Evolutionary conservation across 345 rosid species (phyloP).

Genomic region (Viola odorata): DNA sequence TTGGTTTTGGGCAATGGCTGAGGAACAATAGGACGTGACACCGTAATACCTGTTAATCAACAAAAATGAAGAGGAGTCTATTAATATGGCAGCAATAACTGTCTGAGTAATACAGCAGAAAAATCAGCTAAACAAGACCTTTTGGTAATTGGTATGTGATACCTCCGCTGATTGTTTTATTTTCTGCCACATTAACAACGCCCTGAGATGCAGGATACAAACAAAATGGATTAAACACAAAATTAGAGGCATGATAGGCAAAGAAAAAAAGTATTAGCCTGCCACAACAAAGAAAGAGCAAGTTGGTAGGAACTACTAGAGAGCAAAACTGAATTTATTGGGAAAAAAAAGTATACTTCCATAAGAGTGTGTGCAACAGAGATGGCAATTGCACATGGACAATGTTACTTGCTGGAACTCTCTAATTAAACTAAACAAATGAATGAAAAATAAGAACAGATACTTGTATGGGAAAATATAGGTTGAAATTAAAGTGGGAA

Average conservation of each 20-base stretch:
- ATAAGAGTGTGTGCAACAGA: too few relatives aligned
- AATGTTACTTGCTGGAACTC: too few relatives aligned
- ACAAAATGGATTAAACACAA: background rate
- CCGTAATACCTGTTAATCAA: conserved; percentile 30
- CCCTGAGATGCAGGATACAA: conserved; percentile 29
- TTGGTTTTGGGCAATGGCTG: conserved; percentile 23
- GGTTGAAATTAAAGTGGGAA: too few relatives aligned
- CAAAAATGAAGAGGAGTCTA: conserved; percentile 11
- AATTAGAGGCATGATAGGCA: conserved; percentile 1
- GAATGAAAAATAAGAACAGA: too few relatives aligned
- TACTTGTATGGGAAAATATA: background rate
- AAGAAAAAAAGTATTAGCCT: background rate
- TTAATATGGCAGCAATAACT: conserved; percentile 3
- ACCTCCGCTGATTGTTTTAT: conserved; percentile 19
- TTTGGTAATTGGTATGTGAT: conserved; percentile 13
- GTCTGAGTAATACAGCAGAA: conserved; percentile 1
- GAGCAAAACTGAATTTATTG: too few relatives aligned
- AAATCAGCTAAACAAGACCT: conserved; percentile 29
- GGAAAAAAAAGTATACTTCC: too few relatives aligned
- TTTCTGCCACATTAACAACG: conserved; percentile 25
- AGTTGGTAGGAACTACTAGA: too few relatives aligned
- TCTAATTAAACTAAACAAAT: too few relatives aligned
- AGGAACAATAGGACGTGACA: conserved; percentile 15
- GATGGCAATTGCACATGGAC: too few relatives aligned
- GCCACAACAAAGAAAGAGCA: too few relatives aligned